Conservation (phyloP, 2,329 filamentous ascomycete genomes). For the Teratosphaeria viscida region DNA sequence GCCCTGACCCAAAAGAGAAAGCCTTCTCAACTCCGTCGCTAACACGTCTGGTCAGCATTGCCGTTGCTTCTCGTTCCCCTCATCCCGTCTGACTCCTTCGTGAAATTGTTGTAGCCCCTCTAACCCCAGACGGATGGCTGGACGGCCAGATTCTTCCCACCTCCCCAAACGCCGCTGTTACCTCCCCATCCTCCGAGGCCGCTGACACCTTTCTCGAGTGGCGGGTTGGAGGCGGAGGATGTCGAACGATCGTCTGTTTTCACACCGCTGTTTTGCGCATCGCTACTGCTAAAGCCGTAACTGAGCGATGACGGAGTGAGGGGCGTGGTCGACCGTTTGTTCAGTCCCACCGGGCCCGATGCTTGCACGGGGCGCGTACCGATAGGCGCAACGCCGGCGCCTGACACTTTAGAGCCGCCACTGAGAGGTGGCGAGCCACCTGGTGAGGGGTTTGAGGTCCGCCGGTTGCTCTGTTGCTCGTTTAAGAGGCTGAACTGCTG, state of each 20-base stretch:
- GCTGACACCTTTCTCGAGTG: conserved; percentile 33
- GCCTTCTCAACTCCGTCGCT: conserved; percentile 2
- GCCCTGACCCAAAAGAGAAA: background rate
- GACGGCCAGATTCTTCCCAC: conserved; percentile 64
- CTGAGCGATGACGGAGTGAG: conserved; percentile 73
- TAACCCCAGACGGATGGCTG: conserved; percentile 94
- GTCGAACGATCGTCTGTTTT: conserved; percentile 45
- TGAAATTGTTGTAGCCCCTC: conserved; percentile 1
- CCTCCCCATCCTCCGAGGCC: conserved; percentile 60
- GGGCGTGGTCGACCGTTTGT: conserved; percentile 80
- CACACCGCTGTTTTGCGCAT: conserved; percentile 39
- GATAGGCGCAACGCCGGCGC: conserved; percentile 71
- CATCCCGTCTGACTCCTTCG: background rate
- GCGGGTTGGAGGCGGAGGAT: conserved; percentile 50
- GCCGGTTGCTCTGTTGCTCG: conserved; percentile 60
- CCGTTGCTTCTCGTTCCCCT: background rate
- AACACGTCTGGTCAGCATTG: background rate
- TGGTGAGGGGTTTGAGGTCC: conserved; percentile 79
- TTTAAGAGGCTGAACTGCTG: conserved; percentile 32
- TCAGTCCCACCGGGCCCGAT: conserved; percentile 51
- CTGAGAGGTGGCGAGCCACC: conserved; percentile 65
- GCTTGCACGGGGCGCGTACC: conserved; percentile 70
- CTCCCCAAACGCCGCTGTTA: conserved; percentile 75
- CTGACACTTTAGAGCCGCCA: conserved; percentile 48
- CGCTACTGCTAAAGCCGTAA: conserved; percentile 53